Evolutionary conservation across 2,329 filamentous ascomycete species (phyloP).

Genomic region (Penicillium sp.): DNA sequence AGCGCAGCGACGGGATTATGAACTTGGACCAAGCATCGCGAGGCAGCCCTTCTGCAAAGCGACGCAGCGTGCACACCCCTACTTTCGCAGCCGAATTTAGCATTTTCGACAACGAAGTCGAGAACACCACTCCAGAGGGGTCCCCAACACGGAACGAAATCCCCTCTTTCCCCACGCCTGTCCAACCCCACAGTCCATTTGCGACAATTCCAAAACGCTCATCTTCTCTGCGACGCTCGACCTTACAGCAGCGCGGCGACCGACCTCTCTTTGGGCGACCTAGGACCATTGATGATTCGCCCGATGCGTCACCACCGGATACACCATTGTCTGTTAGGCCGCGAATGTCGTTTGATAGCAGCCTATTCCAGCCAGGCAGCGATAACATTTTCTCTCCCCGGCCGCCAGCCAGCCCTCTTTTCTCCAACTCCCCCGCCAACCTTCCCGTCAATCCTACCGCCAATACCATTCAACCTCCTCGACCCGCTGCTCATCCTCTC

Average conservation of each 20-base stretch:
- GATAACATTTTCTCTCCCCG: constrained; percentile 65
- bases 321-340: constrained; percentile 60
- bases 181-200: constrained; percentile 48
- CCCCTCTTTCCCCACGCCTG: constrained; percentile 25
- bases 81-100: constrained; percentile 64
- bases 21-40: constrained; percentile 74
- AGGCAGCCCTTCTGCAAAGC: constrained; percentile 85
- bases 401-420: constrained; percentile 50
- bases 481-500: constrained; percentile 67
- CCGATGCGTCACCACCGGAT: constrained; percentile 56
- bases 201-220: constrained; percentile 64
- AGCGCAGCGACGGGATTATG: constrained; percentile 88
- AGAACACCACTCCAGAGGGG: constrained; percentile 24
- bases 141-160: constrained; percentile 27
- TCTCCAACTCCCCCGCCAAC: constrained; percentile 29
- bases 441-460: neutral
- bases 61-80: constrained; percentile 80
- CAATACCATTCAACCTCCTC: constrained; percentile 36
- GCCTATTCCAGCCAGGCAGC: constrained; percentile 60
- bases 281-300: constrained; percentile 31
- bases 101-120: constrained; percentile 63
- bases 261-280: constrained; percentile 55
- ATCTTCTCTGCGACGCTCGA: constrained; percentile 79
- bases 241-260: constrained; percentile 77
- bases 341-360: constrained; percentile 76